Evolutionary conservation across 2,329 filamentous ascomycete species (phyloP).

Genomic region (Phialophora macrospora): DNA sequence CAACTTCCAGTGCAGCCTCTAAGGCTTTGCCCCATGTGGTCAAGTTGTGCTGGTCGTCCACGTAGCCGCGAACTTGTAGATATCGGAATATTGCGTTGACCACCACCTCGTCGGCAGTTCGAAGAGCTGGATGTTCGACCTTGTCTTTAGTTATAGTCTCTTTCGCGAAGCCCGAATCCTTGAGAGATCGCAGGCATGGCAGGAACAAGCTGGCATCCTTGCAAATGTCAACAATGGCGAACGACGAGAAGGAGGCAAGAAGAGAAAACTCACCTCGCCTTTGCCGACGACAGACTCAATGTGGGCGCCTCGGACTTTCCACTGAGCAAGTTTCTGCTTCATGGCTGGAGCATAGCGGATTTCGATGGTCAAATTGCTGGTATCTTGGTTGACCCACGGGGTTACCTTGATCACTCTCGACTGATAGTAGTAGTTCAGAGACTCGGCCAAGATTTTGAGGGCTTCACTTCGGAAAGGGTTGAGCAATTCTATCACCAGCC

Average conservation of each 20-base stretch:
- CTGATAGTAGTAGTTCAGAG: conserved; percentile 81
- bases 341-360: conserved; percentile 61
- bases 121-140: conserved; percentile 41
- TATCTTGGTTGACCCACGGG: conserved; percentile 81
- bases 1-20: conserved; percentile 67
- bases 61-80: conserved; percentile 84
- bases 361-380: conserved; percentile 67
- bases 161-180: conserved; percentile 70
- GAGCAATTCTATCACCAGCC: conserved; percentile 75
- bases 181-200: conserved; percentile 64
- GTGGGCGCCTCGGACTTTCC: conserved; percentile 69
- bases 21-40: conserved; percentile 85
- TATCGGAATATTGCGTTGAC: conserved; percentile 86
- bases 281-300: conserved; percentile 26
- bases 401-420: conserved; percentile 77
- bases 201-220: conserved; percentile 31
- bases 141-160: conserved; percentile 62
- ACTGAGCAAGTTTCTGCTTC: conserved; percentile 63
- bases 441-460: conserved; percentile 76
- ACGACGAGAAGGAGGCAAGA: neutral
- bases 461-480: conserved; percentile 75
- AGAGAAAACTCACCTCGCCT: conserved; percentile 39
- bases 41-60: conserved; percentile 76
- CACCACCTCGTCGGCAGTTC: conserved; percentile 71
- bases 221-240: conserved; percentile 29